Evolutionary conservation across 2,329 filamentous ascomycete genomes (phyloP).

Genomic region (Curvularia eragrostidis): DNA sequence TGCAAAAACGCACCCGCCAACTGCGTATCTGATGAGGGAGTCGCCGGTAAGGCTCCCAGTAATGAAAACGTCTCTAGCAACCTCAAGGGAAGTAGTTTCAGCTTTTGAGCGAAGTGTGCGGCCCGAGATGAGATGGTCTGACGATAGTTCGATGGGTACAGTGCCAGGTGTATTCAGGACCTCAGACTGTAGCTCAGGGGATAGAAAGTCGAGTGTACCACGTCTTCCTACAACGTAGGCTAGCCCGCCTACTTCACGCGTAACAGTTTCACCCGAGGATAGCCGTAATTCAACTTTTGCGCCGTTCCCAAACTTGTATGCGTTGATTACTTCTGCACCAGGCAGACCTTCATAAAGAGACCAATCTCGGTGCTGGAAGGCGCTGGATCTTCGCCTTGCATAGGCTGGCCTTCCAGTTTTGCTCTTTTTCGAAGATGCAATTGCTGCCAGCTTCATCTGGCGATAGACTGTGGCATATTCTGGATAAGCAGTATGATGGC

Average conservation of each 20-base stretch:
- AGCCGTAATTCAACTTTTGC: constrained; percentile 54
- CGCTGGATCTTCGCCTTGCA: constrained; percentile 47
- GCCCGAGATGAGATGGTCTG: constrained; percentile 54
- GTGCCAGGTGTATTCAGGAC: constrained; percentile 47
- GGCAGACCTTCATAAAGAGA: constrained; percentile 62
- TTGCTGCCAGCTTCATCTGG: constrained; percentile 63
- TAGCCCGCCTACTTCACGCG: constrained; percentile 57
- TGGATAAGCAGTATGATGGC: constrained; percentile 67
- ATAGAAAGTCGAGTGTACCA: constrained; percentile 61
- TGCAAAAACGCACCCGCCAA: constrained; percentile 64
- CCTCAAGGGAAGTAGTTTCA: constrained; percentile 57
- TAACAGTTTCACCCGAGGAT: constrained; percentile 53
- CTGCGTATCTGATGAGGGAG: constrained; percentile 65
- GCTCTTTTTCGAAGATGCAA: constrained; percentile 30
- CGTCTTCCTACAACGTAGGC: constrained; percentile 64
- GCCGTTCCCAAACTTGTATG: constrained; percentile 21
- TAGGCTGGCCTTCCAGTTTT: constrained; percentile 32
- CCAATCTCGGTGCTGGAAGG: constrained; percentile 59
- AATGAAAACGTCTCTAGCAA: constrained; percentile 61
- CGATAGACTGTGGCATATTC: constrained; percentile 67
- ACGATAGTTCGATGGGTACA: not conserved
- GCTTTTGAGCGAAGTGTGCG: constrained; percentile 62
- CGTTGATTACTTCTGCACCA: constrained; percentile 59
- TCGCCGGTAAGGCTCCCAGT: constrained; percentile 67
- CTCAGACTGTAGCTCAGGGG: constrained; percentile 55